Evolutionary conservation across 768 basidiomycete genomes (phyloP), one percentile per base, ranked within the genome.

Genomic region (Mycena venus): DNA sequence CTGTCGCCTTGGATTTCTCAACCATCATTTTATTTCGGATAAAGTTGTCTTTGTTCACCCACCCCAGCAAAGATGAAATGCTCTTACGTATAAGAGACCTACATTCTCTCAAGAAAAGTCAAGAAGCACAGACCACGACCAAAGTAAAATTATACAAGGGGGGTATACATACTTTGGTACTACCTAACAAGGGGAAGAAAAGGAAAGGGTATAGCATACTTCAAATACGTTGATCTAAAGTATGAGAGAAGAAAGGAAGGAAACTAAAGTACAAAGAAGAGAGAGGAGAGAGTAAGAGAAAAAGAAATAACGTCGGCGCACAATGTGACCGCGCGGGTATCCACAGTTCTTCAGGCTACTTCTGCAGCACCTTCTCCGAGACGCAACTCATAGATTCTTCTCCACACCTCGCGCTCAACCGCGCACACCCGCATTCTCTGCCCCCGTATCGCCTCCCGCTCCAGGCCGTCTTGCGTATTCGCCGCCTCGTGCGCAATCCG

Each of bases 271-370:
- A 61, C 8, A n/a, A 38, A 19, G n/a, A 21, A 60, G 36, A 40
- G 17, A 40, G 10, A 11, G 17, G n/a, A n/a, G n/a, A n/a, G n/a
- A n/a, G n/a, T n/a, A n/a, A 17, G 2, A 9, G 25, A 36, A 2
- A 36, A 4, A 56, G 15, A 27, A 7, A 38, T 29, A 59, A 61
- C 40, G 53, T 23, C 69, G 61, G 62, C 49, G 69, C 69, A 68
- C 68, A 69, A n/a, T 0, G 42, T 58, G 66, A 62, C 69, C 69
- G 60, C 36, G 69, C 69, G 69, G 60, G 60, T 71, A 71, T 71
- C 47, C 15, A 14, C 53, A 32, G 17, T 19, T n/a, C 32, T 29
- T 11, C 21, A n/a, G 3, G 27, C 56, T 5, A 21, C 31, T 36
- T 36, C 19, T 10, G 21, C 27, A 0, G 6, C 23, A 4, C 14